Evolutionary conservation across 331 rosid species (phyloP).

Genomic region (Rhamnella rubrinervis): DNA sequence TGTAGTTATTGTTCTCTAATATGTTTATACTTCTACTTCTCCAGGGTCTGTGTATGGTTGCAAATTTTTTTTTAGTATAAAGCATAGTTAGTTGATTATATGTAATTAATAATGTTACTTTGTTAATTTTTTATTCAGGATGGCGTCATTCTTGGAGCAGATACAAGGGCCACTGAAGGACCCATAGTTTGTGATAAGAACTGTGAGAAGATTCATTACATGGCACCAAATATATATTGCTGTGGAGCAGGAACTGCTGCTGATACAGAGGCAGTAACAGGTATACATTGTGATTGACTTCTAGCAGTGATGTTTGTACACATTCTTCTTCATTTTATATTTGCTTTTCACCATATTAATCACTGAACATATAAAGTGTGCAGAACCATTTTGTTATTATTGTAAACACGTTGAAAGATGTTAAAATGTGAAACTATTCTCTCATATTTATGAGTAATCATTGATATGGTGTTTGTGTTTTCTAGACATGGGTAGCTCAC

Average conservation of each 20-base stretch:
- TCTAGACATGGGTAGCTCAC: constrained; percentile 92
- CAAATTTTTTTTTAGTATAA: neutral
- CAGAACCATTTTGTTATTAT: no score
- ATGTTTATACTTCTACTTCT: no score
- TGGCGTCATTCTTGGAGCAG: constrained; percentile 98
- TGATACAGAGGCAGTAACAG: constrained; percentile 97
- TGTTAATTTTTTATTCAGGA: constrained; percentile 43
- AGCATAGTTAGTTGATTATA: neutral
- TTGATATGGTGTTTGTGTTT: constrained; percentile 21
- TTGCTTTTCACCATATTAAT: neutral
- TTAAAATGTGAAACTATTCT: no score
- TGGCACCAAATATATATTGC: constrained; percentile 94
- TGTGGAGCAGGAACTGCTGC: constrained; percentile 99
- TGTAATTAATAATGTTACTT: neutral
- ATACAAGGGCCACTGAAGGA: constrained; percentile 94
- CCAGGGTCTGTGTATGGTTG: neutral
- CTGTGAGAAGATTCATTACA: constrained; percentile 90
- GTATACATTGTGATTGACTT: constrained; percentile 32
- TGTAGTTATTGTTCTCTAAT: no score
- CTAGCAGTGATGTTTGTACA: neutral
- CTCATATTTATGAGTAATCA: constrained; percentile 1
- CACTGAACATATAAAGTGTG: neutral
- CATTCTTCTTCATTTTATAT: no score
- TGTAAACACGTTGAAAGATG: no score
- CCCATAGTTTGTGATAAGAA: constrained; percentile 89